These are phyloP conservation scores for Penicillium alfredii DNA, from an alignment of 495 filamentous ascomycete species.

Conservation along the genomic window DNA sequence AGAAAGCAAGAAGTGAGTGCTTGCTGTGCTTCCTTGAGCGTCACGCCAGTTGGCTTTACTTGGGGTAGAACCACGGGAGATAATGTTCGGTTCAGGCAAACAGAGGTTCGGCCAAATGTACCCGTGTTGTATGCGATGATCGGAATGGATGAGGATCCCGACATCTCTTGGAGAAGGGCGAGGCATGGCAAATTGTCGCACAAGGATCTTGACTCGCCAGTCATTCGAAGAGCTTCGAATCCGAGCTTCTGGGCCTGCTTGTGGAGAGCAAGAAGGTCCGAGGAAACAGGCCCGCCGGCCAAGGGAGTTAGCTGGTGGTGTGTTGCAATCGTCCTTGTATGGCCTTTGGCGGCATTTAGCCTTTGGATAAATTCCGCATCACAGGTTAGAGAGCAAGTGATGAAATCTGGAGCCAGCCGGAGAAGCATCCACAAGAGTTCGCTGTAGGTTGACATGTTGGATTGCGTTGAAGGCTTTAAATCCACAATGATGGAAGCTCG, in stretches of 20 bases:
- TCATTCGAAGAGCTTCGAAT: conserved; percentile 15
- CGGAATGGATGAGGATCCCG: conserved; percentile 7
- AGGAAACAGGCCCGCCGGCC: no score
- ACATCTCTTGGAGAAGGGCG: conserved; percentile 1
- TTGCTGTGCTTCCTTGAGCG: conserved; percentile 15
- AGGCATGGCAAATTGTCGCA: conserved; percentile 12
- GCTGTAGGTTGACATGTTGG: neutral
- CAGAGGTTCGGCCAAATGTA: conserved; percentile 48
- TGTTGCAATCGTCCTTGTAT: conserved; percentile 8
- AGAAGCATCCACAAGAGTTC: conserved; percentile 9
- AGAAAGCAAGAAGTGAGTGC: conserved; percentile 43
- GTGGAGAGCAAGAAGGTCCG: no score
- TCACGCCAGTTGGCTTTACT: conserved; percentile 4
- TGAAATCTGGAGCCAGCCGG: conserved; percentile 19
- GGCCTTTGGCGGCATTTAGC: conserved; percentile 5
- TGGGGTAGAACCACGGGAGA: conserved; percentile 44
- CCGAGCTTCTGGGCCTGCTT: neutral
- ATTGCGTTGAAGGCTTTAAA: neutral
- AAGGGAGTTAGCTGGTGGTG: conserved; percentile 3
- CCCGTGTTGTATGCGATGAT: conserved; percentile 33
- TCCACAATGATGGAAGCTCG: conserved; percentile 21
- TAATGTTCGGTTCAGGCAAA: conserved; percentile 54
- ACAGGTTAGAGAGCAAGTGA: conserved; percentile 10
- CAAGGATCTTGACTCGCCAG: conserved; percentile 5
- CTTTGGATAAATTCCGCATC: conserved; percentile 1